Conservation (phyloP, 495 filamentous ascomycete species). For the Letharia lupina region DNA sequence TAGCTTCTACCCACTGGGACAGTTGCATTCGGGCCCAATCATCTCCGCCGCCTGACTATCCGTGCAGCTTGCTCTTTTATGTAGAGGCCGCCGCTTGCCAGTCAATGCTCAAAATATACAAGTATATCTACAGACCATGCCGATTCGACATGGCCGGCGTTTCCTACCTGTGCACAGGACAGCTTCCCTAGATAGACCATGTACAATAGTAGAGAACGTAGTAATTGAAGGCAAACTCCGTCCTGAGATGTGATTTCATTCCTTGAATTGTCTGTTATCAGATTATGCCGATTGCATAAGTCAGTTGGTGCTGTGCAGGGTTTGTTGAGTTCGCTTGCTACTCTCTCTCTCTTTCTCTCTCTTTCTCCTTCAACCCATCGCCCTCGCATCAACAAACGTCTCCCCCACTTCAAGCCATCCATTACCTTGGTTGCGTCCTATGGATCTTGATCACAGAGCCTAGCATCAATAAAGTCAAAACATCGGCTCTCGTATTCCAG, state of each 20-base stretch:
- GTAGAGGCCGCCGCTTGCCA: not conserved
- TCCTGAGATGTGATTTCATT: not conserved
- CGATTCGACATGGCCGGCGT: slow-evolving; percentile 10
- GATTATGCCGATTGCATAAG: slow-evolving; percentile 22
- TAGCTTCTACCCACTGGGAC: slow-evolving; percentile 8
- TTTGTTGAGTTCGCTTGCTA: slow-evolving; percentile 18
- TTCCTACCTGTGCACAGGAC: not conserved
- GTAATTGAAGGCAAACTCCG: not conserved
- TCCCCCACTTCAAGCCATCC: slow-evolving; percentile 1
- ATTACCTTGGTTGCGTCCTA: slow-evolving; percentile 2
- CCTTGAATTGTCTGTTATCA: slow-evolving; percentile 9
- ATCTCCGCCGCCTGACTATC: slow-evolving; percentile 2
- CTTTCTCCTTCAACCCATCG: slow-evolving; percentile 7
- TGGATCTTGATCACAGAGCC: not conserved
- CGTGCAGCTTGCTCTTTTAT: not conserved
- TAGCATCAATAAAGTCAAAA: not conserved
- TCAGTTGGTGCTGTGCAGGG: slow-evolving; percentile 7
- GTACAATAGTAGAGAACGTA: slow-evolving; percentile 3
- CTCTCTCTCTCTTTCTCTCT: slow-evolving; percentile 9
- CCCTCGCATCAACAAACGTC: slow-evolving; percentile 17
- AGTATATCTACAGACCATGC: not conserved
- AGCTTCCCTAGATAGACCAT: not conserved
- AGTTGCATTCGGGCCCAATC: not conserved
- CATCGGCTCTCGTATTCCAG: not conserved
- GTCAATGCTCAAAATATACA: not conserved